Conservation (phyloP, 73 alveolate species). For the Breviolum minutum region DNA sequence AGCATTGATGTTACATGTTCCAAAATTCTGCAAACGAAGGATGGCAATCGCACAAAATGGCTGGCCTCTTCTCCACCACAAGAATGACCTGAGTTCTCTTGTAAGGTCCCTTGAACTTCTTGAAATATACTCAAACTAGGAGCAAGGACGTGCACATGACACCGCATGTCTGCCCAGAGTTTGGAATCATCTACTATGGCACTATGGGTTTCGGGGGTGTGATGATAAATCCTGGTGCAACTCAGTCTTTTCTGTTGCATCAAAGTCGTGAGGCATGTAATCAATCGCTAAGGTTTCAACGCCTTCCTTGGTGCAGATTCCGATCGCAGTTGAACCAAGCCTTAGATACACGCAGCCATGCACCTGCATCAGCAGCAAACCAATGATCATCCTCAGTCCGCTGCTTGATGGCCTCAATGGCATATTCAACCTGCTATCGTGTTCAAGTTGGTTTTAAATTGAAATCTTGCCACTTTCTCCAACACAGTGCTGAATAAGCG, state of each 20-base stretch:
- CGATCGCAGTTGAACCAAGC: constrained; percentile 98
- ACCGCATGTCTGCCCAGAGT: too few species aligned
- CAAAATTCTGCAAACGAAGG: not conserved
- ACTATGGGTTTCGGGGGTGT: too few species aligned
- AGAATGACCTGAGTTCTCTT: constrained; percentile 94
- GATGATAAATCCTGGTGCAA: too few species aligned
- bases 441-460: too few species aligned
- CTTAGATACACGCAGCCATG: not conserved
- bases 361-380: not conserved
- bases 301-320: constrained; percentile 98
- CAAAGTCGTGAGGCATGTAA: too few species aligned
- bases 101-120: not conserved
- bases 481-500: too few species aligned
- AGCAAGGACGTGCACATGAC: too few species aligned
- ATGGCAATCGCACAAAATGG: not conserved
- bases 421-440: constrained; percentile 97
- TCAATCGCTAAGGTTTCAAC: constrained; percentile 77
- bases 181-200: too few species aligned
- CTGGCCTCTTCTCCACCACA: constrained; percentile 98
- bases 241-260: too few species aligned
- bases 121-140: not conserved
- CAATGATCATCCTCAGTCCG: constrained; percentile 7
- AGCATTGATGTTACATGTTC: not conserved
- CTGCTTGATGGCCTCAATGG: constrained; percentile 98
- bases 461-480: too few species aligned